Conservation (phyloP, 2,329 filamentous ascomycete genomes). For the Diplodia intermedia region DNA sequence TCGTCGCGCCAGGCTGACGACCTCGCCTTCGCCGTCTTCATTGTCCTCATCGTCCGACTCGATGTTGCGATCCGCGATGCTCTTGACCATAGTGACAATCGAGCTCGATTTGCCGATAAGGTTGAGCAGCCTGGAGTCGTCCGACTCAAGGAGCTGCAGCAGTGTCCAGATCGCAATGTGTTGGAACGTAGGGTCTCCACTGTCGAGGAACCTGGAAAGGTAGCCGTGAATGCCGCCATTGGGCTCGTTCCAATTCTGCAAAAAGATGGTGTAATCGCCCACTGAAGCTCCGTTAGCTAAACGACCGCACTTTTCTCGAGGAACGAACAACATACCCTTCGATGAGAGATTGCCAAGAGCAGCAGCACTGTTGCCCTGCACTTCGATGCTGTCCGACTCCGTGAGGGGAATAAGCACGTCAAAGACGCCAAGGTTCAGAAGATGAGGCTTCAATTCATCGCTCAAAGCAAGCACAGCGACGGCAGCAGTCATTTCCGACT, state of each 20-base stretch:
- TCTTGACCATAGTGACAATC: conserved; percentile 88
- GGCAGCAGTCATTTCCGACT: conserved; percentile 99
- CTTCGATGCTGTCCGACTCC: conserved; percentile 93
- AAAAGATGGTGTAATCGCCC: conserved; percentile 94
- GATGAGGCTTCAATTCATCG: conserved; percentile 90
- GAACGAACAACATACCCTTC: conserved; percentile 71
- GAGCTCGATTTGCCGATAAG: conserved; percentile 90
- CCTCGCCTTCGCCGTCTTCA: conserved; percentile 91
- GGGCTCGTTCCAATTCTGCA: conserved; percentile 90
- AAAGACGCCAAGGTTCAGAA: conserved; percentile 91
- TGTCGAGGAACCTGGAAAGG: conserved; percentile 87
- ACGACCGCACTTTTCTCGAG: conserved; percentile 12
- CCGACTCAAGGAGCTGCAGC: conserved; percentile 92
- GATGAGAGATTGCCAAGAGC: conserved; percentile 95
- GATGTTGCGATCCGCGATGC: conserved; percentile 86
- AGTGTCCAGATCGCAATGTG: conserved; percentile 99
- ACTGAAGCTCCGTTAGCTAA: conserved; percentile 63
- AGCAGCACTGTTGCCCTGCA: conserved; percentile 97
- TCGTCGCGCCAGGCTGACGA: conserved; percentile 86
- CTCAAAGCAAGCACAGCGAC: conserved; percentile 95
- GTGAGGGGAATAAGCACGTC: conserved; percentile 95
- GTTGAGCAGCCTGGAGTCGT: conserved; percentile 86
- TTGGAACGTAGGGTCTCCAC: conserved; percentile 95
- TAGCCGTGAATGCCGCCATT: conserved; percentile 96
- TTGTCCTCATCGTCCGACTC: conserved; percentile 86